phyloP scores from a whole-genome alignment of 1,284 basidiomycete genomes.

The Pyrrhoderma noxium region DNA sequence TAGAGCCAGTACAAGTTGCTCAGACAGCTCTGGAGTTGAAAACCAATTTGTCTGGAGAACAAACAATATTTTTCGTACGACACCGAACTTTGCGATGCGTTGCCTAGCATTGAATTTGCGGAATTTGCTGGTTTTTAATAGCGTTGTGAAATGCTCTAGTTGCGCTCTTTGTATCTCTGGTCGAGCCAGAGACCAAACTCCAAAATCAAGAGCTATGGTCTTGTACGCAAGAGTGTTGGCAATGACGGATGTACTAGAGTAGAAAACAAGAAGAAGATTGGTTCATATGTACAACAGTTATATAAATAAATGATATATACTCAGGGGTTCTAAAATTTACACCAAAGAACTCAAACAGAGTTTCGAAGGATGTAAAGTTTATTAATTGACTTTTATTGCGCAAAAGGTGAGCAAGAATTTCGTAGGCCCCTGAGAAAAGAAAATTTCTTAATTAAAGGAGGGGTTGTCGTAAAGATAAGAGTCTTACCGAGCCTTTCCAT shows the following conservation, averaged over 20 bases:
- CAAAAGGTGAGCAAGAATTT: slow-evolving; percentile 74
- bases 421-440: slow-evolving; percentile 65
- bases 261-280: slow-evolving; percentile 1
- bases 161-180: slow-evolving; percentile 69
- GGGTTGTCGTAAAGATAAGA: background rate
- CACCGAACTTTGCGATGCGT: slow-evolving; percentile 59
- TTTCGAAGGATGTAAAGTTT: slow-evolving; percentile 69
- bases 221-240: slow-evolving; percentile 79
- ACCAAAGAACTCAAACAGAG: slow-evolving; percentile 78
- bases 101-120: slow-evolving; percentile 67
- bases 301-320: slow-evolving; percentile 35
- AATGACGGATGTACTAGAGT: slow-evolving; percentile 65
- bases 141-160: slow-evolving; percentile 72
- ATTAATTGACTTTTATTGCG: slow-evolving; percentile 69
- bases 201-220: slow-evolving; percentile 81
- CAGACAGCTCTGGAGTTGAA: slow-evolving; percentile 39
- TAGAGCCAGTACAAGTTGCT: slow-evolving; percentile 53
- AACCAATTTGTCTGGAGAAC: slow-evolving; percentile 77
- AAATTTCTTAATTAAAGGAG: background rate
- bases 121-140: slow-evolving; percentile 67
- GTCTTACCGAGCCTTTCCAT: slow-evolving; percentile 76
- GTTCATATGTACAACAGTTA: slow-evolving; percentile 3
- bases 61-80: slow-evolving; percentile 76
- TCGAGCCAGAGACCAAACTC: slow-evolving; percentile 76
- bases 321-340: slow-evolving; percentile 75